Evolutionary conservation across 2,329 filamentous ascomycete species (phyloP).

Genomic region (Ophiostoma pallidulum): DNA sequence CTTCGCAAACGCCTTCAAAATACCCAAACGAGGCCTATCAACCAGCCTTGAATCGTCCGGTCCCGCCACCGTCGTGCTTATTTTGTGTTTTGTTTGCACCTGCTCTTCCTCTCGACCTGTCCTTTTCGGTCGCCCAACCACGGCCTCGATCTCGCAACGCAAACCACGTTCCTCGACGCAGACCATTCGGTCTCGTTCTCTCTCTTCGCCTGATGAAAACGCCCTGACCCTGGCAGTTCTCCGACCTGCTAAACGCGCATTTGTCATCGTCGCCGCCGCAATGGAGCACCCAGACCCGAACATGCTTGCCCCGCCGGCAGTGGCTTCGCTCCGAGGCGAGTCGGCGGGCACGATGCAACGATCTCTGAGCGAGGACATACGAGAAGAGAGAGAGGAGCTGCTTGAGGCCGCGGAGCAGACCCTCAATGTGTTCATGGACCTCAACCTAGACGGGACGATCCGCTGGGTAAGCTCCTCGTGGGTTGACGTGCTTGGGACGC

Average conservation of each 20-base stretch:
- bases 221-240: neutral
- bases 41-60: too few relatives aligned
- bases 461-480: slow-evolving; percentile 97
- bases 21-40: neutral
- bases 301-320: slow-evolving; percentile 43
- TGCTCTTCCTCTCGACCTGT: neutral
- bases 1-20: neutral
- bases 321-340: slow-evolving; percentile 42
- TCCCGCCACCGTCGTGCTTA: too few relatives aligned
- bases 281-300: slow-evolving; percentile 33
- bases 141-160: too few relatives aligned
- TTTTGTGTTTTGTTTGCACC: neutral
- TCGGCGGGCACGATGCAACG: slow-evolving; percentile 47
- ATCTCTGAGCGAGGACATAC: slow-evolving; percentile 77
- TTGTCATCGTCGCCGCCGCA: slow-evolving; percentile 16
- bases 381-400: slow-evolving; percentile 85
- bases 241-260: neutral
- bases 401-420: slow-evolving; percentile 95
- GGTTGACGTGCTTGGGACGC: slow-evolving; percentile 82
- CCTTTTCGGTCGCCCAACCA: too few relatives aligned
- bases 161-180: neutral
- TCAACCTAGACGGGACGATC: slow-evolving; percentile 81
- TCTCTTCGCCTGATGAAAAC: neutral
- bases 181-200: neutral
- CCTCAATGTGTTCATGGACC: slow-evolving; percentile 89